Evolutionary conservation across 805 yeast genomes (phyloP).

Genomic region (Yarrowia sp.): DNA sequence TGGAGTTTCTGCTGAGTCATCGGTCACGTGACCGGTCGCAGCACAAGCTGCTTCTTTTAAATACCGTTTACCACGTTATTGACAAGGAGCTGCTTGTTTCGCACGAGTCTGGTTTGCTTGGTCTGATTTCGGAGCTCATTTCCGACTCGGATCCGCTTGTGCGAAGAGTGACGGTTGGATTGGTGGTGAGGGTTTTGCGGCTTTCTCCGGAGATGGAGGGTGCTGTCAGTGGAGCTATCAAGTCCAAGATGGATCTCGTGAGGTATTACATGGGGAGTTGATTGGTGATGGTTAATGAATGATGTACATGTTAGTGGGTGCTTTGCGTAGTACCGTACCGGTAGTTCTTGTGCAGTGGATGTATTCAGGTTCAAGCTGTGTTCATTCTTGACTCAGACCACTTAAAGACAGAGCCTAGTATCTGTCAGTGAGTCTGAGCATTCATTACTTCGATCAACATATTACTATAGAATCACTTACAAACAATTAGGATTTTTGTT

Average conservation of each 20-base stretch:
- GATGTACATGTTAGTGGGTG: too few species aligned
- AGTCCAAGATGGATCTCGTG: conserved; percentile 18
- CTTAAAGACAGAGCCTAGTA: too few species aligned
- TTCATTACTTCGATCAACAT: too few species aligned
- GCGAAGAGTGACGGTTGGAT: conserved; percentile 1
- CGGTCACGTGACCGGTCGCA: background rate
- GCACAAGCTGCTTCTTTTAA: conserved; percentile 6
- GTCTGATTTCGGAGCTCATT: background rate
- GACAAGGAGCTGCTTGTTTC: background rate
- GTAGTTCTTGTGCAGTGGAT: too few species aligned
- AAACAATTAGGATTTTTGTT: too few species aligned
- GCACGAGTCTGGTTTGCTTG: too few species aligned
- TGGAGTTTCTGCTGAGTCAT: background rate
- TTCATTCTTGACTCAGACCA: too few species aligned
- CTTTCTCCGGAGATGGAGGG: background rate
- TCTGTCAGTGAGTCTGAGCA: too few species aligned
- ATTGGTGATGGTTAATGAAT: too few species aligned
- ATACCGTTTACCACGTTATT: background rate
- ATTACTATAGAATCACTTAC: too few species aligned
- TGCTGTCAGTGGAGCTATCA: background rate
- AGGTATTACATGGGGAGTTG: conserved; percentile 16
- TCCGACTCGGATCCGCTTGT: conserved; percentile 8
- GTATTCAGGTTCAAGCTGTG: too few species aligned
- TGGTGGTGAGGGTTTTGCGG: conserved; percentile 4
- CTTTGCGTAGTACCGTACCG: too few species aligned